Evolutionary conservation across 1,284 basidiomycete genomes (phyloP).

Genomic region (Stygiomarasmius scandens): DNA sequence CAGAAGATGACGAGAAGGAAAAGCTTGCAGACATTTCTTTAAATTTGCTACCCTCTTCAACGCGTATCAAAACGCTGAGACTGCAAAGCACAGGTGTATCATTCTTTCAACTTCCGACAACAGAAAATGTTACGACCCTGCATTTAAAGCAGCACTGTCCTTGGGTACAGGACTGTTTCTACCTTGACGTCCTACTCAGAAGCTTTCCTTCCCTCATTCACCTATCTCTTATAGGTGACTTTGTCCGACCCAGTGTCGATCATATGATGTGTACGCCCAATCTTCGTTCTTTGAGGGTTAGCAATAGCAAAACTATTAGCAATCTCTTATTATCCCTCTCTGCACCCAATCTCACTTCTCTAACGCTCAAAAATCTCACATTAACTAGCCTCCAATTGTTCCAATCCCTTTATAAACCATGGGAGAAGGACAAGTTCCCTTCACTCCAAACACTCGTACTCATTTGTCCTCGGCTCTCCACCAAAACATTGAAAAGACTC

Average conservation of each 20-base stretch:
- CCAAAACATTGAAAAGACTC: not conserved
- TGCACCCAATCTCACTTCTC: not conserved
- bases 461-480: not conserved
- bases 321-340: not conserved
- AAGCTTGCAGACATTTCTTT: not conserved
- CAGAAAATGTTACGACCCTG: not conserved
- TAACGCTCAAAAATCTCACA: not conserved
- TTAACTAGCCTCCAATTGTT: not conserved
- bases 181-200: not conserved
- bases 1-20: not conserved
- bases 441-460: not conserved
- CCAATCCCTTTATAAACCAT: not conserved
- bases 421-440: not conserved
- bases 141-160: not conserved
- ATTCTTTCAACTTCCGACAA: not conserved
- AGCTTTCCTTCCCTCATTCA: not conserved
- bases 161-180: not conserved
- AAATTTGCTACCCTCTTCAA: not conserved
- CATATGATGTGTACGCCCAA: not conserved
- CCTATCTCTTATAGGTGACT: not conserved
- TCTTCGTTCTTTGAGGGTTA: not conserved
- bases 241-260: not conserved
- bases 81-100: not conserved
- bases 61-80: not conserved
- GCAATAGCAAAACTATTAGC: not conserved